A percentile compares a stretch with the other conserved stretches of the same genome.
Evolutionary conservation across 2,329 filamentous ascomycete genomes (phyloP).

Genomic region (Coniochaeta sp.): DNA sequence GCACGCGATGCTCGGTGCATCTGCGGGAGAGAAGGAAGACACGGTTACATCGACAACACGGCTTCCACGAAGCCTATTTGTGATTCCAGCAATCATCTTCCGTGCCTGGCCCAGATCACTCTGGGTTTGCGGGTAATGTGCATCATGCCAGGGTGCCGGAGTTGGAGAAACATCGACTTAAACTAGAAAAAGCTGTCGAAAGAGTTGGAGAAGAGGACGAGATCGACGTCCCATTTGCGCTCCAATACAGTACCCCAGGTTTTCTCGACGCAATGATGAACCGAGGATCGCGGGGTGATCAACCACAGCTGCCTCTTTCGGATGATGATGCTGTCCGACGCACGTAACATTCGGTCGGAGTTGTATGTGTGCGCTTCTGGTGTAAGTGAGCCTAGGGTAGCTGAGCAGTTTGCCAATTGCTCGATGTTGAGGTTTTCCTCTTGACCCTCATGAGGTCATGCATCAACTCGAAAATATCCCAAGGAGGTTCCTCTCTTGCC

Average conservation of each 20-base stretch:
- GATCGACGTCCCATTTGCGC: conserved; percentile 1
- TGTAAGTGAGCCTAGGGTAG: too few relatives aligned
- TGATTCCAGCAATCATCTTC: conserved; percentile 3
- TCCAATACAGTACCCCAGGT: background rate
- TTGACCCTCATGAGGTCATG: too few relatives aligned
- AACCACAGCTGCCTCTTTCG: background rate
- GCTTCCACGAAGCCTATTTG: conserved; percentile 1
- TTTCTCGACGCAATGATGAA: conserved; percentile 1
- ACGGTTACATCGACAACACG: background rate
- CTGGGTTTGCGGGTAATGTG: conserved; percentile 3
- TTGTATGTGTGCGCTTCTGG: background rate
- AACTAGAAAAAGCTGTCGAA: background rate
- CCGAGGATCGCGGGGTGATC: background rate
- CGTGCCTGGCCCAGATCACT: background rate
- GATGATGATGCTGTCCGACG: background rate
- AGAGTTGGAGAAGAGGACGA: background rate
- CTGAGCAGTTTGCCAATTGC: too few relatives aligned
- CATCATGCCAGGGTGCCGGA: background rate
- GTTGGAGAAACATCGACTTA: background rate
- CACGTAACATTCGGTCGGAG: background rate
- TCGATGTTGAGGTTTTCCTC: too few relatives aligned
- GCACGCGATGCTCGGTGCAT: background rate
- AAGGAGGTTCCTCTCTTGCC: too few relatives aligned
- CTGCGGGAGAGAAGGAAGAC: background rate
- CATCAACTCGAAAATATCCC: too few relatives aligned